These are phyloP conservation scores for Venturia pyrina DNA, from an alignment of 2,329 filamentous ascomycete genomes.

Conservation along the genomic window DNA sequence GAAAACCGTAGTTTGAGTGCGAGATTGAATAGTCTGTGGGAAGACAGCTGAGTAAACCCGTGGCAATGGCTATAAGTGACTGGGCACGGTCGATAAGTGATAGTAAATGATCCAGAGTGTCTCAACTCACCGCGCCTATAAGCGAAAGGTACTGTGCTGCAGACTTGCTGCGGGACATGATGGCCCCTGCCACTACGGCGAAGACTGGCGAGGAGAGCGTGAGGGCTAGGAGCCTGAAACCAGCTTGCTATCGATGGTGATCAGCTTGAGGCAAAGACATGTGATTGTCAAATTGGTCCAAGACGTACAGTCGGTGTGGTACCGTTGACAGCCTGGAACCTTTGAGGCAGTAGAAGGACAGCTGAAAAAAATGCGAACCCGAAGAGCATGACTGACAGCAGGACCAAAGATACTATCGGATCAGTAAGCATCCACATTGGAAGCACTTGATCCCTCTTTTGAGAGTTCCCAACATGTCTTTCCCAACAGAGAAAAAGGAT, in stretches of 20 bases:
- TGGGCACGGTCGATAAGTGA: neutral
- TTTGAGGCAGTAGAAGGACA: neutral
- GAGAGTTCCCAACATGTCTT: neutral
- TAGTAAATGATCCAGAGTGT: neutral
- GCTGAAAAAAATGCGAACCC: neutral
- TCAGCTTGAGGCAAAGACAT: neutral
- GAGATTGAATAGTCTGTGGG: neutral
- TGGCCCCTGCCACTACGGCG: neutral
- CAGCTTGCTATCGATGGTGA: neutral
- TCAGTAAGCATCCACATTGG: neutral
- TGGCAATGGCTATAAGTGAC: neutral
- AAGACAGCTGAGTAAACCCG: neutral
- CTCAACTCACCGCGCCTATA: neutral
- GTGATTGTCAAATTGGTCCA: neutral
- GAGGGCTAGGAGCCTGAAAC: neutral
- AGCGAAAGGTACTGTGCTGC: neutral
- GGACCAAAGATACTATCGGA: neutral
- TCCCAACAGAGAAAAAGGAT: neutral
- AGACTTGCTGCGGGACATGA: neutral
- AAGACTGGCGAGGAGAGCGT: neutral
- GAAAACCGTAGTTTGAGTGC: neutral
- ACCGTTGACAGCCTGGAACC: neutral
- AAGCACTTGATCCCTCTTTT: neutral
- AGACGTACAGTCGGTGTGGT: neutral
- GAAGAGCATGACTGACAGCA: neutral